These are phyloP conservation scores for Aspergillus puulaauensis DNA, from an alignment of 2,329 filamentous ascomycete genomes.

Conservation along the genomic window DNA sequence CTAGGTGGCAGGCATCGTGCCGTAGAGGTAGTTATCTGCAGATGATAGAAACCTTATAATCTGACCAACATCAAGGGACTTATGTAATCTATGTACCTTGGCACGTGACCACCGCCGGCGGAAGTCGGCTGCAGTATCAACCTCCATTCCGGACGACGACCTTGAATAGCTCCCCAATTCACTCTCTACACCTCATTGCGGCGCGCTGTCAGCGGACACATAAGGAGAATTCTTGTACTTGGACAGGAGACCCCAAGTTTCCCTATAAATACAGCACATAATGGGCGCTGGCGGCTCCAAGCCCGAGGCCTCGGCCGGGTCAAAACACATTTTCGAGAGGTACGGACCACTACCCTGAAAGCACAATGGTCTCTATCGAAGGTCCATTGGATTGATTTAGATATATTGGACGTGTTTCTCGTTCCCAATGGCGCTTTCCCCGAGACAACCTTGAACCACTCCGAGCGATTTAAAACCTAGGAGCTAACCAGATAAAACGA, in stretches of 20 bases:
- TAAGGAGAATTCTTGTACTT: neutral
- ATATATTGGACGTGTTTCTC: too few species aligned
- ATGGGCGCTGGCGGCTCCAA: conserved; percentile 67
- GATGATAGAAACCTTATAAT: too few species aligned
- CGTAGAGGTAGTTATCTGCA: too few species aligned
- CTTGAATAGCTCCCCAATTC: conserved; percentile 14
- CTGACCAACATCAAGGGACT: neutral
- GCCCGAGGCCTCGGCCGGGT: conserved; percentile 49
- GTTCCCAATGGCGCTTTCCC: neutral
- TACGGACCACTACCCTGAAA: conserved; percentile 27
- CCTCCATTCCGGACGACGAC: conserved; percentile 16
- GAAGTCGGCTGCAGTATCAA: conserved; percentile 23
- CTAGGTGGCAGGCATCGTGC: too few species aligned
- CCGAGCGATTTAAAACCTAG: neutral
- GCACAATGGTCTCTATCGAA: neutral
- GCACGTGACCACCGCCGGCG: conserved; percentile 22
- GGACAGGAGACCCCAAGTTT: neutral
- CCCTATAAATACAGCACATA: conserved; percentile 17
- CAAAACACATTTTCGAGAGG: conserved; percentile 64
- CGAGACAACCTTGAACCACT: neutral
- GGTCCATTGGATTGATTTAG: neutral
- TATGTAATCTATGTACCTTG: conserved; percentile 9
- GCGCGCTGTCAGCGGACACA: neutral
- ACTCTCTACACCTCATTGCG: neutral
- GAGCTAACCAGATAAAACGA: conserved; percentile 19